Percentiles rank a stretch among this genome's conserved stretches.
These are phyloP conservation scores for Rhododendron griersonianum DNA, from an alignment of 148 eudicot species.

Conservation along the genomic window DNA sequence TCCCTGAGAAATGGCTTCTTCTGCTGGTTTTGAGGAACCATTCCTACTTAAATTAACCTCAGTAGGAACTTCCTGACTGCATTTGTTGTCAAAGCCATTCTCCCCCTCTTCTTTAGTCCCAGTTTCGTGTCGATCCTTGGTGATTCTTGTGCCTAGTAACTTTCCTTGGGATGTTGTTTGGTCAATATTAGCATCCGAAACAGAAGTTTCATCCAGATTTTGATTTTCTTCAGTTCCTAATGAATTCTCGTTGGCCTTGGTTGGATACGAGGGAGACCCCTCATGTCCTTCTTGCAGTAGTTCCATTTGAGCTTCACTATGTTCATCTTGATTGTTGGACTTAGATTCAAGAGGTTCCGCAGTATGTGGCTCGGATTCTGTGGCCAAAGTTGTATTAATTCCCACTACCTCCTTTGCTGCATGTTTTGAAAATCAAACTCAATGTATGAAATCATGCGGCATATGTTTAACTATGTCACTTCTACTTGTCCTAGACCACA, in stretches of 20 bases:
- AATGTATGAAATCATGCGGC: background rate
- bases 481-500: background rate
- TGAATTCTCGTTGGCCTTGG: background rate
- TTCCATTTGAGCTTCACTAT: background rate
- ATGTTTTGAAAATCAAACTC: background rate
- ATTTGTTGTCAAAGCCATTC: background rate
- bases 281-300: background rate
- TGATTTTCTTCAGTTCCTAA: background rate
- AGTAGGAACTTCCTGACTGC: background rate
- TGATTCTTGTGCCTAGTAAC: background rate
- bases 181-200: background rate
- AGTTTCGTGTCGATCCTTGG: background rate
- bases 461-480: background rate
- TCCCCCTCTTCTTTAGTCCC: background rate
- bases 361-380: background rate
- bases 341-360: background rate
- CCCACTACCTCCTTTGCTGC: background rate
- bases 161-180: background rate
- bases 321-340: background rate
- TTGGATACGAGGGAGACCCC: background rate
- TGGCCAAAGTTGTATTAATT: background rate
- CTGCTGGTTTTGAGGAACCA: slow-evolving; percentile 6
- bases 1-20: slow-evolving; percentile 5
- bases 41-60: slow-evolving; percentile 2
- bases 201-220: background rate